Evolutionary conservation across 352 stramenopile genomes (phyloP).

Genomic region (Globisporangium perplexum): DNA sequence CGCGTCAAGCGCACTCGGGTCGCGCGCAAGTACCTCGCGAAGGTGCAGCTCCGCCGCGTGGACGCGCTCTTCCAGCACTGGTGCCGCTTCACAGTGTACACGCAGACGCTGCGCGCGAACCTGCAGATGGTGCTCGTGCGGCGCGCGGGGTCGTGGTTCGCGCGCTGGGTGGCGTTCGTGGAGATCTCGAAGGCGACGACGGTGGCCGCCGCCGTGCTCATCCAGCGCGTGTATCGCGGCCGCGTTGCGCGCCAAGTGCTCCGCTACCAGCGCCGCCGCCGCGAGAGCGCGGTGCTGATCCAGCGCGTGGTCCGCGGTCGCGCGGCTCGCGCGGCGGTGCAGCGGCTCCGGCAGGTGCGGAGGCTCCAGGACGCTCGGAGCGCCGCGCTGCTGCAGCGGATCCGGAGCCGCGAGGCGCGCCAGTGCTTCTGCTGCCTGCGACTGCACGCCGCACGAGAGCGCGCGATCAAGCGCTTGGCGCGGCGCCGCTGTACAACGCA

Average conservation of each 20-base stretch:
- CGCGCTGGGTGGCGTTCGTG: conserved; percentile 36
- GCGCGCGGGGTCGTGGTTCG: conserved; percentile 38
- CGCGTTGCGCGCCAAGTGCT: conserved; percentile 46
- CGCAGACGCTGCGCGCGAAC: conserved; percentile 38
- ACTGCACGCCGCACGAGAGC: conserved; percentile 14
- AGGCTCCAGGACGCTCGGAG: conserved; percentile 23
- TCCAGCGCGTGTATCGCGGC: conserved; percentile 64
- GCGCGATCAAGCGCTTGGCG: conserved; percentile 30
- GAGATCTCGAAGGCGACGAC: conserved; percentile 19
- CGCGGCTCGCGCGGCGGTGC: conserved; percentile 16
- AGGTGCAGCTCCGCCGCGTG: conserved; percentile 39
- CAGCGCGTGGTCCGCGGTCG: conserved; percentile 55
- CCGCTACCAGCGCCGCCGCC: conserved; percentile 21
- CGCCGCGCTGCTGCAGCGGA: conserved; percentile 24
- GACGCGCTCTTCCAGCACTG: conserved; percentile 57
- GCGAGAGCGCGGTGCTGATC: conserved; percentile 26
- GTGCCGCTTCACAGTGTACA: conserved; percentile 24
- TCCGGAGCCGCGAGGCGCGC: conserved; percentile 17
- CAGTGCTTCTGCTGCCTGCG: conserved; percentile 29
- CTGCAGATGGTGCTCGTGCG: conserved; percentile 38
- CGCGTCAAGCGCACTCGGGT: conserved; percentile 43
- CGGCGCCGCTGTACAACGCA: conserved; percentile 8
- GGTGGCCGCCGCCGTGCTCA: conserved; percentile 23
- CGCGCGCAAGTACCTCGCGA: conserved; percentile 48
- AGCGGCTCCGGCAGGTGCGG: conserved; percentile 19